A percentile compares a stretch with the other conserved stretches of the same genome.
Evolutionary conservation across 176 grass and related monocot genomes (phyloP).

Genomic region (Oryza coarctata): DNA sequence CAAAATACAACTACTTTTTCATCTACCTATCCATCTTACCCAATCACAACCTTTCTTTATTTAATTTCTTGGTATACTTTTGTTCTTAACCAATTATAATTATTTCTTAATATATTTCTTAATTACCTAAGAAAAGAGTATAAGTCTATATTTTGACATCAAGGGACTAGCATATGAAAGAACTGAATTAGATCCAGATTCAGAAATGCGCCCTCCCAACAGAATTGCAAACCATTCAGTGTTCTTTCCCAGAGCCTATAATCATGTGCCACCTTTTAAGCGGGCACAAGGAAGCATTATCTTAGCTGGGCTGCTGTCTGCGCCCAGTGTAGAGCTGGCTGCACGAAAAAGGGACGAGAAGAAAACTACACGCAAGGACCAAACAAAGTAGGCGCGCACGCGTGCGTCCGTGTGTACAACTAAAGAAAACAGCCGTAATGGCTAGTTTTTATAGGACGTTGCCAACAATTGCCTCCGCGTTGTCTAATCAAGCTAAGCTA

Average conservation of each 20-base stretch:
- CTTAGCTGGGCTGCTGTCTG: conserved; percentile 23
- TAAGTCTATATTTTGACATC: too few species aligned
- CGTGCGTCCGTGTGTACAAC: conserved; percentile 22
- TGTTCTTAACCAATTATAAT: too few species aligned
- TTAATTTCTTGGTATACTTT: too few species aligned
- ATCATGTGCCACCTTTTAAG: conserved; percentile 37
- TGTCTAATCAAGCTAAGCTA: conserved; percentile 34
- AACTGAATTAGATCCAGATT: conserved; percentile 16
- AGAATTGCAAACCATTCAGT: conserved; percentile 3
- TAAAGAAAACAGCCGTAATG: conserved; percentile 14
- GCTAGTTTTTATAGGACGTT: conserved; percentile 13
- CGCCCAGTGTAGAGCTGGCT: background rate
- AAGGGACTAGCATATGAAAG: conserved; percentile 3
- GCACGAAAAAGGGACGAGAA: conserved; percentile 16
- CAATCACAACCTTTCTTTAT: too few species aligned
- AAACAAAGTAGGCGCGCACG: conserved; percentile 38
- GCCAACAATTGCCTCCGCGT: conserved; percentile 22
- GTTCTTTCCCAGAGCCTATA: conserved; percentile 28
- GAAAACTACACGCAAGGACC: conserved; percentile 9
- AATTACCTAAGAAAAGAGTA: too few species aligned
- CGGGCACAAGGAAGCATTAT: conserved; percentile 18
- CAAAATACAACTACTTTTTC: too few species aligned
- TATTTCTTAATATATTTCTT: too few species aligned
- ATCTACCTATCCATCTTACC: too few species aligned
- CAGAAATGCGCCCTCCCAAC: background rate